Base-by-base conservation (phyloP, 2,329 filamentous ascomycete species). In the Penicillium vulpinum region DNA sequence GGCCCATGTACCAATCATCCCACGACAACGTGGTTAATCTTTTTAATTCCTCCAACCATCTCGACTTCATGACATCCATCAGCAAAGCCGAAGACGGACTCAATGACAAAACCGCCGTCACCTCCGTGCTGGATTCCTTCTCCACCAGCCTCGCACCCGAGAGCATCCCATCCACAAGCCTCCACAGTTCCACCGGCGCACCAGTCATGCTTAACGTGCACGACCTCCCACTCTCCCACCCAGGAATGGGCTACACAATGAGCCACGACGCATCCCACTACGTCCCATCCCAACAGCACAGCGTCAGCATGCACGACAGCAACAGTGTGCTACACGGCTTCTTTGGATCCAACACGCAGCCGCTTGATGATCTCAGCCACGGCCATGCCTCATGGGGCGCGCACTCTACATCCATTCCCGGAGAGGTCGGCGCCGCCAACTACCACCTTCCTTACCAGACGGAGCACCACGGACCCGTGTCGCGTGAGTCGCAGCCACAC, bases 281-380 rank as follows among this genome's bases (percentile, higher is more conserved):
- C 50, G 64, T 73, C 43, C 66, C 69, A 7, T 59, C 70, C 9
- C 73, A 73, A 15, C 64, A 67, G 28, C 67, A 70, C 46, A 59
- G 62, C 11, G 68, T 67, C 33, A 62, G 61, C 47, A 41, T 72
- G 49, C 69, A 74, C 26, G 72, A 75, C 52, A 73, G 62, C 55
- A 69, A 64, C 58, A 70, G 54, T 41, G 64, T 71, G 21, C 59
- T 75, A 21, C 69, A 68, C 44, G 67, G 67, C 9, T 70, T 74
- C 43, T 74, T 74, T 31, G 68, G 62, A 3, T 56, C 70, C 0
- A 62, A 66, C 13, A 58, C 67, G 0, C 70, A 72, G 40, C 67
- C 72, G 1, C 67, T 76, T n/a, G 70, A 75, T 44, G 72, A 74
- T 18, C 67, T 75, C 38, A 64, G 67, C 28, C 67, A 73, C 21